phyloP scores from a whole-genome alignment of 441 rosid genomes.

The Aleurites moluccanus region DNA sequence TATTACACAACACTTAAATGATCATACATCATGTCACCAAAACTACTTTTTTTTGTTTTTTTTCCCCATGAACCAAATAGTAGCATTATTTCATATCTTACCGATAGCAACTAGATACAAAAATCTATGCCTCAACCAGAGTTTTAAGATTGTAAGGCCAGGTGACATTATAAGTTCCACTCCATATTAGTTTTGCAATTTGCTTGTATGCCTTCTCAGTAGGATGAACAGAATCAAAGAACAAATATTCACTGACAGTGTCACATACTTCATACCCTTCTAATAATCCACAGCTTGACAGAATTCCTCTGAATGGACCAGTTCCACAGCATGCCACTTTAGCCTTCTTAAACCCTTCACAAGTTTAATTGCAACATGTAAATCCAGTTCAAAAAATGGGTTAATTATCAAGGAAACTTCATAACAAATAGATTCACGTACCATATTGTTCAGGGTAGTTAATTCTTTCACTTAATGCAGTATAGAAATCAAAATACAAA shows the following conservation, averaged over 20 bases:
- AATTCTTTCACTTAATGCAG: conserved; percentile 23
- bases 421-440: neutral
- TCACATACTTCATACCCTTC: conserved; percentile 20
- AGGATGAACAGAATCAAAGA: conserved; percentile 21
- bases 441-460: conserved; percentile 40
- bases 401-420: no score
- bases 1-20: no score
- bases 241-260: conserved; percentile 13
- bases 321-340: conserved; percentile 28
- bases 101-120: neutral
- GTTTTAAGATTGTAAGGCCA: conserved; percentile 19
- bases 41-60: no score
- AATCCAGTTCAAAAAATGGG: neutral
- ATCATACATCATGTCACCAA: no score
- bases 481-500: conserved; percentile 35
- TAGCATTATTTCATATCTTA: no score
- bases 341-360: conserved; percentile 27
- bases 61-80: no score
- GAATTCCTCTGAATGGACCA: conserved; percentile 18
- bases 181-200: conserved; percentile 21
- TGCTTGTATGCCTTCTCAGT: conserved; percentile 10
- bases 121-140: neutral
- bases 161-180: neutral
- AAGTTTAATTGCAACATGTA: neutral
- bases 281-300: conserved; percentile 23